Evolutionary conservation across 1,284 basidiomycete species (phyloP), one percentile per base, ranked within the genome.

Genomic region (Laetiporus sulphureus): DNA sequence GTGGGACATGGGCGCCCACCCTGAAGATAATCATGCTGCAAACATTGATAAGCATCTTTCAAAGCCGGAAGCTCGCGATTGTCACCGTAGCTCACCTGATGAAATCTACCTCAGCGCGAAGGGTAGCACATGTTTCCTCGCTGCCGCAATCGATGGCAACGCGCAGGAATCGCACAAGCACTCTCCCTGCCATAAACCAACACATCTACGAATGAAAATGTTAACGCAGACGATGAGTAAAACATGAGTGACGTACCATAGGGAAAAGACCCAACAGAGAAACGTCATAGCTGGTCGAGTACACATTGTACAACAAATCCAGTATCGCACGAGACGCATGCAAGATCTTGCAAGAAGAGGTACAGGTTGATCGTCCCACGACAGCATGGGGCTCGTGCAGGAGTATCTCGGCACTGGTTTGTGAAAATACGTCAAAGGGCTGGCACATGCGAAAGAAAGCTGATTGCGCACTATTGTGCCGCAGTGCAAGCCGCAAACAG

Each of bases 341-440:
- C 3, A 86, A 60, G 27, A 84, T 77, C 54, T 76, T 82, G 49
- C 77, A 67, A 11, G 79, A 76, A 32, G 83, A 85, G 31, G 75
- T 66, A 53, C 83, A 85, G 19, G 71, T 72, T n/a, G 67, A 64
- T 36, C 60, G 62, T 24, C 68, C 64, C 36, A 81, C 65, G 45
- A 77, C 71, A 12, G 83, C 79, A 54, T 86, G 82, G 1, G 83
- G 79, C 48, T 87, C 83, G 49, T 86, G 83, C 24, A 87, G 62
- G 13, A 83, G 61, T 41, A 86, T 79, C 5, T 61, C 70, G 5
- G 78, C 73, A 7, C 82, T 85, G 43, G n/a, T 36, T n/a, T n/a
- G n/a, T n/a, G n/a, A n/a, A n/a, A n/a, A n/a, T n/a, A n/a, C n/a
- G n/a, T n/a, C n/a, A n/a, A n/a, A n/a, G n/a, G n/a, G n/a, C n/a